Conservation (phyloP, 164 flowering plant genomes). For the Annona squamosa region DNA sequence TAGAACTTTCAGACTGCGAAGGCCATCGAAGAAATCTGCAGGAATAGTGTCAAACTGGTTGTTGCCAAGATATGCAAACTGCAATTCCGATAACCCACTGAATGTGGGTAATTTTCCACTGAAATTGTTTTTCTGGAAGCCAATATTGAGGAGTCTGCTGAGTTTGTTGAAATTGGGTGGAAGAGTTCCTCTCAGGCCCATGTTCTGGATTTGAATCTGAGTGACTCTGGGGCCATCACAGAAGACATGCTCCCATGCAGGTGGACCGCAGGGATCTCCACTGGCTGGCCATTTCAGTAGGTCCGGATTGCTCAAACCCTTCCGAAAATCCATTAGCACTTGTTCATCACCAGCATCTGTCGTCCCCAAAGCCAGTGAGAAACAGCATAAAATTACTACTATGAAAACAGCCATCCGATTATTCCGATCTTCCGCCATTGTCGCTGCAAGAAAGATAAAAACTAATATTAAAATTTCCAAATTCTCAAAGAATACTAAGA, state of each 20-base stretch:
- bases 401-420: slow-evolving; percentile 9
- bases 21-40: slow-evolving; percentile 56
- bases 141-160: slow-evolving; percentile 45
- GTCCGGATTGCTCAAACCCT: slow-evolving; percentile 65
- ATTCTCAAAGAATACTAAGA: neutral
- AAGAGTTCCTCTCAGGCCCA: slow-evolving; percentile 59
- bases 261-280: slow-evolving; percentile 69
- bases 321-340: slow-evolving; percentile 48
- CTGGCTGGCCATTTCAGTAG: slow-evolving; percentile 62
- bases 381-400: slow-evolving; percentile 7
- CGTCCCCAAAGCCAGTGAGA: slow-evolving; percentile 19
- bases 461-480: neutral
- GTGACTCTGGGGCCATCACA: slow-evolving; percentile 49
- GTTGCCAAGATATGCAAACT: slow-evolving; percentile 54
- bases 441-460: slow-evolving; percentile 3
- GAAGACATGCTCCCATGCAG: slow-evolving; percentile 59
- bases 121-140: slow-evolving; percentile 61
- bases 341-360: slow-evolving; percentile 57
- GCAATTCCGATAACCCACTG: slow-evolving; percentile 51
- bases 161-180: slow-evolving; percentile 65
- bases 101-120: slow-evolving; percentile 61
- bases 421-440: slow-evolving; percentile 13
- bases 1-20: slow-evolving; percentile 37
- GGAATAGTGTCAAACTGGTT: slow-evolving; percentile 71
- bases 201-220: slow-evolving; percentile 58